These are phyloP conservation scores for Aspergillus fischeri DNA, from an alignment of 2,329 filamentous ascomycete species.

Conservation along the genomic window DNA sequence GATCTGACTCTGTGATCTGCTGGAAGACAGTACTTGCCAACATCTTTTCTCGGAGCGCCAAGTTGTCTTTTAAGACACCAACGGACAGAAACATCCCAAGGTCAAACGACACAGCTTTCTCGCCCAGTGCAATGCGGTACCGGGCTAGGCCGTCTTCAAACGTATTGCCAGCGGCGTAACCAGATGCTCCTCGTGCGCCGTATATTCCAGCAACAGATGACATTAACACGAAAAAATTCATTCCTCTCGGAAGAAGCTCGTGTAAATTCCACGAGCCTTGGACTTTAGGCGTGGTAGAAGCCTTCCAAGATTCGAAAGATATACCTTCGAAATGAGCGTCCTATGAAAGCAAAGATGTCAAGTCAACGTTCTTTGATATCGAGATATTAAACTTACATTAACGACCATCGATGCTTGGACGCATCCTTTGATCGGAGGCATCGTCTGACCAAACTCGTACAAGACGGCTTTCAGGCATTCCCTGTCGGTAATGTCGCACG, in stretches of 20 bases:
- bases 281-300: conserved; percentile 35
- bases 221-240: conserved; percentile 40
- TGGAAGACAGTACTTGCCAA: conserved; percentile 5
- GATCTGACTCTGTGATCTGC: conserved; percentile 15
- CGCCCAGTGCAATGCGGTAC: conserved; percentile 16
- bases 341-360: neutral
- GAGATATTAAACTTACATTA: conserved; percentile 6
- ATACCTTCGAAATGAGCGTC: conserved; percentile 35
- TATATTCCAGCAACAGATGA: conserved; percentile 38
- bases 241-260: conserved; percentile 18
- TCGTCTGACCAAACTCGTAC: neutral
- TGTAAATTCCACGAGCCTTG: conserved; percentile 32
- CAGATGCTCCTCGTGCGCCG: conserved; percentile 42
- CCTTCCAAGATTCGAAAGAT: conserved; percentile 31
- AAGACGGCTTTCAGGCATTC: neutral
- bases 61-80: conserved; percentile 20
- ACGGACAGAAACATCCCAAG: conserved; percentile 25
- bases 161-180: conserved; percentile 35
- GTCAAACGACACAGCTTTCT: conserved; percentile 8
- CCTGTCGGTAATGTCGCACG: conserved; percentile 4
- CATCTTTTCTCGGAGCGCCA: neutral
- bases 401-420: conserved; percentile 8
- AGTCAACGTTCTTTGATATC: neutral
- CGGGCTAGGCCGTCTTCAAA: conserved; percentile 32
- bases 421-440: conserved; percentile 11